Conservation (phyloP, 2,329 filamentous ascomycete species). For the Akanthomyces uredinophilus region DNA sequence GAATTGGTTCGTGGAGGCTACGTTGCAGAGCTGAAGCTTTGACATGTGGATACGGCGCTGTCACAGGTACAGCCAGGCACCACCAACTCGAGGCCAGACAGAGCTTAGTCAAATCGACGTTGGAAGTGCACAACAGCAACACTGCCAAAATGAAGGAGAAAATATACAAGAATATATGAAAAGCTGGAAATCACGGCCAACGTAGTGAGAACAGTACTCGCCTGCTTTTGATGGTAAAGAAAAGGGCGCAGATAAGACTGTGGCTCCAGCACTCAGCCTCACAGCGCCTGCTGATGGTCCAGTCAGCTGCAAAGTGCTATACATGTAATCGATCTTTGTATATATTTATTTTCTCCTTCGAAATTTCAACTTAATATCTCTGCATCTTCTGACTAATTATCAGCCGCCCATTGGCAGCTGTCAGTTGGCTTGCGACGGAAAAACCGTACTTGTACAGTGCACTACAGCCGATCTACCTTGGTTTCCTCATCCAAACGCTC, state of each 20-base stretch:
- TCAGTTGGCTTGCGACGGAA: neutral
- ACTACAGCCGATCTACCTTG: neutral
- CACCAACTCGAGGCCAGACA: neutral
- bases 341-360: too few relatives aligned
- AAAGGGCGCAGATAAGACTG: neutral
- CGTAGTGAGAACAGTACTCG: too few relatives aligned
- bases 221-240: neutral
- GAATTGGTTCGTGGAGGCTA: slow-evolving; percentile 18
- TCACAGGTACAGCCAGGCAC: slow-evolving; percentile 1
- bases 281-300: neutral
- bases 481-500: neutral
- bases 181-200: neutral
- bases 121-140: neutral
- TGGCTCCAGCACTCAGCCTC: neutral
- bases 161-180: neutral
- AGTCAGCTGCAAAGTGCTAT: too few relatives aligned
- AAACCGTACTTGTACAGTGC: neutral
- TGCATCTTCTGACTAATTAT: too few relatives aligned
- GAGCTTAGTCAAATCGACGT: neutral
- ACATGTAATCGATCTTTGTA: too few relatives aligned
- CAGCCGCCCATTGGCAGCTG: too few relatives aligned
- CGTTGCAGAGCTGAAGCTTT: slow-evolving; percentile 17
- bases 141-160: neutral
- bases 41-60: slow-evolving; percentile 5
- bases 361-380: too few relatives aligned